Evolutionary conservation across 202 grass and related monocot species (phyloP).

Genomic region (Brachypodium distachyon): DNA sequence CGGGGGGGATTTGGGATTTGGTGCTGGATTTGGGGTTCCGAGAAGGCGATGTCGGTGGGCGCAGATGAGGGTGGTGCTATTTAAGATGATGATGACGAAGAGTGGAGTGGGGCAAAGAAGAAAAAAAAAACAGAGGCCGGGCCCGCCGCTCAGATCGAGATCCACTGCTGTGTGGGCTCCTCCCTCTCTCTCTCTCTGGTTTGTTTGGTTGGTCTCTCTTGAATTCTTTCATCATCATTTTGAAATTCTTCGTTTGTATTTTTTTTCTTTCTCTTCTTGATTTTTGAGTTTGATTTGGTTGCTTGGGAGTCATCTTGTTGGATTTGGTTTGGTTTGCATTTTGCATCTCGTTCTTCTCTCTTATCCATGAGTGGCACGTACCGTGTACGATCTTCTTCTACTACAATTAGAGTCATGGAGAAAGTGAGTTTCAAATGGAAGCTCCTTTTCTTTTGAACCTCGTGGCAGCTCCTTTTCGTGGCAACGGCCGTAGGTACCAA

Average conservation of each 20-base stretch:
- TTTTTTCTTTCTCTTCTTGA: background rate
- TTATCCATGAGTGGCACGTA: too few relatives aligned
- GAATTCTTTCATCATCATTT: background rate
- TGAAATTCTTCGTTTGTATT: background rate
- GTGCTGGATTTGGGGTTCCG: background rate
- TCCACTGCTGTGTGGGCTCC: background rate
- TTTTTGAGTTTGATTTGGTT: background rate
- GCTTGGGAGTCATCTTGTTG: background rate
- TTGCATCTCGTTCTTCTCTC: too few relatives aligned
- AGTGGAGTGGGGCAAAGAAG: background rate
- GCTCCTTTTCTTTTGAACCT: too few relatives aligned
- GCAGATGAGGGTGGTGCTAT: constrained; percentile 15
- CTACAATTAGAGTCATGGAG: too few relatives aligned
- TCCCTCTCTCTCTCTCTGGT: background rate
- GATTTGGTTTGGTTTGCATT: too few relatives aligned
- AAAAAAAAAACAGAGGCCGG: background rate
- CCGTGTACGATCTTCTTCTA: too few relatives aligned
- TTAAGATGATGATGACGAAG: background rate
- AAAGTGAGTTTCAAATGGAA: too few relatives aligned
- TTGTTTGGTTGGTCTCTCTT: too few relatives aligned
- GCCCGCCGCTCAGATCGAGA: constrained; percentile 4
- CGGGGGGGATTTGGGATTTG: background rate
- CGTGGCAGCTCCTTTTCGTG: too few relatives aligned
- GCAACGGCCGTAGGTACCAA: too few relatives aligned
- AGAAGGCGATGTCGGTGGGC: constrained; percentile 37